Base-by-base conservation (phyloP, 2,329 filamentous ascomycete species). In the Hypoxylon sp. region DNA sequence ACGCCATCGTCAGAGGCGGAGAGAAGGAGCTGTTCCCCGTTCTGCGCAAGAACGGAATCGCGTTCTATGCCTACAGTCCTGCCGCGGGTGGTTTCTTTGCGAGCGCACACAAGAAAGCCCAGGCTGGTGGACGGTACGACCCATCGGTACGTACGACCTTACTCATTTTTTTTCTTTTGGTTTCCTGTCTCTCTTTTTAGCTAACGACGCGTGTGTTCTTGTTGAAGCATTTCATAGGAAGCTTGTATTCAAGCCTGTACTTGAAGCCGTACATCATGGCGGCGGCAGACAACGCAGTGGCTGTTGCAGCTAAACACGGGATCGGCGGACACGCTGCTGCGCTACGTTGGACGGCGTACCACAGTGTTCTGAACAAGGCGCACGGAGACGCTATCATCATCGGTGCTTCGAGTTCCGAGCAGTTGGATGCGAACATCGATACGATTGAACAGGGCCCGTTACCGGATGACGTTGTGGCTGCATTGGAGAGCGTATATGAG, bases 11-110 rank as follows among this genome's bases (percentile, higher is more conserved):
- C 2, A 78, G 85, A 48, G 74, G 78, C 2, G 77, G 74, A 5
- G 85, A 86, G 63, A 76, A 77, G 33, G 77, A 80, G 11, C 73
- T 86, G 1, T 80, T 85, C 17, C 81, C 83, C 0, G 55, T 81
- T 0, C 72, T 85, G 10, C 78, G 83, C 2, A 78, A 81, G 58
- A 71, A 82, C 39, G 76, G 75, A 11, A 84, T 86, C 1, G 72
- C 79, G 0, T 85, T 84, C 58, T 82, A 81, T 63, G 82, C 80
- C 0, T 86, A 80, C 63, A 82, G 79, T 6, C 47, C 52, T 13
- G 44, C 55, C 8, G 44, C 55, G 3, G 55, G 19, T 22, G 55
- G 55, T 4, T 11, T 50, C 14, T 58, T 58, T 11, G 35, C 55
- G 2, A 44, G 46, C 22, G 19, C 14, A 3, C 48, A 52, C n/a